These are phyloP conservation scores for Brassica carinata DNA, from an alignment of 345 rosid species.

Conservation along the genomic window DNA sequence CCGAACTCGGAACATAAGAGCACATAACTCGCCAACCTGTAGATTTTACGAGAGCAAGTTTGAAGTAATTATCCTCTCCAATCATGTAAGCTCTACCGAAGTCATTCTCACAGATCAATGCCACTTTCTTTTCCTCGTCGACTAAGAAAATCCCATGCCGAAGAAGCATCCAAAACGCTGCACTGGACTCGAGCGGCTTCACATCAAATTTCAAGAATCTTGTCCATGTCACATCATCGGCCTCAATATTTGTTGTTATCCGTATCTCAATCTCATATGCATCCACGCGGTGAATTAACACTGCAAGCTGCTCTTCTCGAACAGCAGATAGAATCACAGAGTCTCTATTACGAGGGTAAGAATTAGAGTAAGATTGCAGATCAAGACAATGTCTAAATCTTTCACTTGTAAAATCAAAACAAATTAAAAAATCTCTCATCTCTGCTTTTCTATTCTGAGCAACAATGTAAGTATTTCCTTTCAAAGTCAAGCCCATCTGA, in stretches of 20 bases:
- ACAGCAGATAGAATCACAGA: neutral
- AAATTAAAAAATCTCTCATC: neutral
- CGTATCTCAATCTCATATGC: neutral
- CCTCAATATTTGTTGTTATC: neutral
- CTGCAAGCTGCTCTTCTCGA: neutral
- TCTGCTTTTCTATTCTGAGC: neutral
- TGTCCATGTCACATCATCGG: neutral
- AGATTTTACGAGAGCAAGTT: neutral
- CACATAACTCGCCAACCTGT: neutral
- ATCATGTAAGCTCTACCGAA: neutral
- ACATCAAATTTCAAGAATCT: neutral
- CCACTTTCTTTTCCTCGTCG: neutral
- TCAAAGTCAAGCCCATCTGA: neutral
- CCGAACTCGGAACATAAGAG: conserved; percentile 1
- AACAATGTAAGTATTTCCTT: neutral
- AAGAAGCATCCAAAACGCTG: neutral
- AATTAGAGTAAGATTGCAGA: neutral
- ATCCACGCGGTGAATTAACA: neutral
- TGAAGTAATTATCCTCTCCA: neutral
- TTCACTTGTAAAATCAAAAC: neutral
- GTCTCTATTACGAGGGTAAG: neutral
- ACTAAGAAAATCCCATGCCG: neutral
- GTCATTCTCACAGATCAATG: neutral
- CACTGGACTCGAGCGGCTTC: neutral
- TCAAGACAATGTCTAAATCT: neutral